Conservation (phyloP, 2,329 filamentous ascomycete genomes). For the Microdochium trichocladiopsis region DNA sequence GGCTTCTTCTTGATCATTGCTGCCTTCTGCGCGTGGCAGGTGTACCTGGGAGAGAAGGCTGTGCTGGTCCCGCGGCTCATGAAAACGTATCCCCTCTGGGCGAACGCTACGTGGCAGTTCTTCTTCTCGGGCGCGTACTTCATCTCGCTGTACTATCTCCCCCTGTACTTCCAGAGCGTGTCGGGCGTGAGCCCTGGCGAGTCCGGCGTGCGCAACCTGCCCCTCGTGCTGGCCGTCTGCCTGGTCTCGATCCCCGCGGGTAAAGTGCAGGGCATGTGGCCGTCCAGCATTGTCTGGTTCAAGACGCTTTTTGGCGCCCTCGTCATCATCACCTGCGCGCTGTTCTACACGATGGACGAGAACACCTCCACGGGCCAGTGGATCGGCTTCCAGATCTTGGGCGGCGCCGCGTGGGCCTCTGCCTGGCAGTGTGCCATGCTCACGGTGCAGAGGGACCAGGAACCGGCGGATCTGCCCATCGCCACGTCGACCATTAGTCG, state of each 20-base stretch:
- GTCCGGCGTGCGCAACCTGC: slow-evolving; percentile 17
- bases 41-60: slow-evolving; percentile 8
- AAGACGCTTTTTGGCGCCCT: slow-evolving; percentile 2
- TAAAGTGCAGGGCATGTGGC: slow-evolving; percentile 8
- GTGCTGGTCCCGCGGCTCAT: slow-evolving; percentile 7
- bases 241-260: slow-evolving; percentile 12
- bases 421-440: slow-evolving; percentile 25
- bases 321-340: slow-evolving; percentile 17
- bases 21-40: slow-evolving; percentile 11
- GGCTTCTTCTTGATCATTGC: slow-evolving; percentile 15
- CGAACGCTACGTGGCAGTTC: background rate
- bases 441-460: slow-evolving; percentile 27
- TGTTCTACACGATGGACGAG: slow-evolving; percentile 23
- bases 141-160: slow-evolving; percentile 13
- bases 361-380: slow-evolving; percentile 20
- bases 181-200: slow-evolving; percentile 7
- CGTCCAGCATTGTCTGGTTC: background rate
- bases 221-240: slow-evolving; percentile 14
- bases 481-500: slow-evolving; percentile 19
- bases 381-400: slow-evolving; percentile 27
- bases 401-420: slow-evolving; percentile 25
- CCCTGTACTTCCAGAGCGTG: slow-evolving; percentile 19
- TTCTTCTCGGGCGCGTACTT: slow-evolving; percentile 8
- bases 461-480: slow-evolving; percentile 24
- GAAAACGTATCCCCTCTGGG: slow-evolving; percentile 1